phyloP scores from a whole-genome alignment of 441 rosid genomes.

The Populus hybrid region DNA sequence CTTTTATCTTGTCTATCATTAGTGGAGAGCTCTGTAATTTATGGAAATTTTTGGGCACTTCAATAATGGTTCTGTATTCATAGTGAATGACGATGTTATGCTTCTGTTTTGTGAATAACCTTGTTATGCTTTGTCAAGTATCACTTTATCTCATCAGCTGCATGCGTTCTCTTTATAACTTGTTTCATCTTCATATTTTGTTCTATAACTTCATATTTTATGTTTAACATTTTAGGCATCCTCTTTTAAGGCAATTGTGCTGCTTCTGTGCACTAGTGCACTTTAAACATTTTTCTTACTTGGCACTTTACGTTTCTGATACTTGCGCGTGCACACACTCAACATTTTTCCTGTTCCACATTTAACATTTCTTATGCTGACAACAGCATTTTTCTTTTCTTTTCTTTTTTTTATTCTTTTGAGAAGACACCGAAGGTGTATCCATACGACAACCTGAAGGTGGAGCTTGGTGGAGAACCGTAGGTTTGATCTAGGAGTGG shows the following conservation, averaged over 20 bases:
- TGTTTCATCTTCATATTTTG: too few species aligned
- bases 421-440: conserved; percentile 79
- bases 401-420: conserved; percentile 4
- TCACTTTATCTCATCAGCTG: not conserved
- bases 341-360: not conserved
- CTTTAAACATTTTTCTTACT: not conserved
- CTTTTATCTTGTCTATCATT: not conserved
- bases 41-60: not conserved
- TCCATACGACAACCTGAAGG: conserved; percentile 89
- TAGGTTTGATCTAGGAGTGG: conserved; percentile 26
- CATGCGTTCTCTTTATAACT: not conserved
- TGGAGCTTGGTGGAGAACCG: conserved; percentile 96
- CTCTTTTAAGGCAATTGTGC: not conserved
- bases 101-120: not conserved
- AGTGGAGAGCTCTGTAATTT: too few species aligned
- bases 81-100: not conserved
- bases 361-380: conserved; percentile 10
- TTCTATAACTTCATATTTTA: too few species aligned
- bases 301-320: not conserved
- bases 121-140: too few species aligned
- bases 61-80: not conserved
- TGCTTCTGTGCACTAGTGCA: not conserved
- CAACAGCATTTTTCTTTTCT: conserved; percentile 1
- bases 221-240: not conserved
- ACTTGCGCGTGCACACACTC: not conserved